phyloP scores from a whole-genome alignment of 768 basidiomycete species.

The Hypsizygus marmoreus region DNA sequence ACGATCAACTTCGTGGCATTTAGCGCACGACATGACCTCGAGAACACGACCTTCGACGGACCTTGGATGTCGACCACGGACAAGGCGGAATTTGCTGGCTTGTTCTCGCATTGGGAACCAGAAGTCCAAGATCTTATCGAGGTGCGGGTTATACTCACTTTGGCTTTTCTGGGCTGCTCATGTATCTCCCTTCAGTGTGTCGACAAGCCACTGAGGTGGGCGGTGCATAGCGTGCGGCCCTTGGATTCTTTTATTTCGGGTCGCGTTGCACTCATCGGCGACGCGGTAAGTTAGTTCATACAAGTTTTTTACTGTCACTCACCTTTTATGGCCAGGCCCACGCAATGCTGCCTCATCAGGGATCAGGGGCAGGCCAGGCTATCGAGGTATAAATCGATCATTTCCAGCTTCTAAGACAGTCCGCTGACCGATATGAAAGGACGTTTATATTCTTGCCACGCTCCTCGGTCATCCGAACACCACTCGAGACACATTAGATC shows the following conservation, averaged over 20 bases:
- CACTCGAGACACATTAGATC: slow-evolving; percentile 39
- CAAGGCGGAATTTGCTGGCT: slow-evolving; percentile 42
- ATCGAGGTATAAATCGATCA: slow-evolving; percentile 42
- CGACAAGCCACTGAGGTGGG: slow-evolving; percentile 59
- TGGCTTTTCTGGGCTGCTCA: background rate
- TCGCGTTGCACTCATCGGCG: slow-evolving; percentile 48
- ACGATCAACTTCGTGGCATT: slow-evolving; percentile 68
- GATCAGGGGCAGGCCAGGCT: slow-evolving; percentile 60
- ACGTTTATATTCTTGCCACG: slow-evolving; percentile 47
- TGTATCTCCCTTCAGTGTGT: slow-evolving; percentile 42
- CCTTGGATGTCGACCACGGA: slow-evolving; percentile 53
- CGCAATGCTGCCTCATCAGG: slow-evolving; percentile 56
- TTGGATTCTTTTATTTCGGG: slow-evolving; percentile 54
- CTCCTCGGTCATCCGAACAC: slow-evolving; percentile 47
- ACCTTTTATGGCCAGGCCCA: slow-evolving; percentile 46
- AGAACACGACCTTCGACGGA: slow-evolving; percentile 49
- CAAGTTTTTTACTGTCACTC: background rate
- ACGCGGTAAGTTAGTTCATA: slow-evolving; percentile 40
- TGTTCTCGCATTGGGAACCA: slow-evolving; percentile 58
- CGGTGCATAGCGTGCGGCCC: slow-evolving; percentile 57
- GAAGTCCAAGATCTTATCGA: slow-evolving; percentile 59
- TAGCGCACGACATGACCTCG: slow-evolving; percentile 48
- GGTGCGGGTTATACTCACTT: slow-evolving; percentile 40
- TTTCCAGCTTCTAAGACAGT: background rate
- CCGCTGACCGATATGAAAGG: slow-evolving; percentile 33